Evolutionary conservation across 306 rosid species (phyloP).

Genomic region (Prunus mira): DNA sequence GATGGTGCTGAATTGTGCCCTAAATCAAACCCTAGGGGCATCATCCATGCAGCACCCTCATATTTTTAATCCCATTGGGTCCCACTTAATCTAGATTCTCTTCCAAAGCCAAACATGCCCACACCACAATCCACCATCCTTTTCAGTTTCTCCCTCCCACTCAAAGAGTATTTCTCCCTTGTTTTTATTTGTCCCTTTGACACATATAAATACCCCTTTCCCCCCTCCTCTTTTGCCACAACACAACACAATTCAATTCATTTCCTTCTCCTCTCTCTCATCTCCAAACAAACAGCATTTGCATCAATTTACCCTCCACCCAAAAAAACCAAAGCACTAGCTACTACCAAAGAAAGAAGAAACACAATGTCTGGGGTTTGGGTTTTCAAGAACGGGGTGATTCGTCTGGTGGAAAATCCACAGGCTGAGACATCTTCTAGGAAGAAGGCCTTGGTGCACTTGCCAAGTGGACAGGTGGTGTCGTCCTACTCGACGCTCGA

Average conservation of each 20-base stretch:
- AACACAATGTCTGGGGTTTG: conserved; percentile 74
- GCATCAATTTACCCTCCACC: neutral
- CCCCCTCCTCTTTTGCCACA: conserved; percentile 26
- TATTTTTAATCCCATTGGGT: conserved; percentile 31
- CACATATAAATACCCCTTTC: conserved; percentile 46
- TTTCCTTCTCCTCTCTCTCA: neutral
- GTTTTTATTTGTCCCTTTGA: conserved; percentile 43
- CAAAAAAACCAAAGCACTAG: neutral
- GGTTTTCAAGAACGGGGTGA: conserved; percentile 76
- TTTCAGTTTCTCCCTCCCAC: conserved; percentile 22
- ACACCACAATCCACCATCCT: conserved; percentile 18
- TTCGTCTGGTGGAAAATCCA: conserved; percentile 64
- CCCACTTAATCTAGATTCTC: conserved; percentile 89
- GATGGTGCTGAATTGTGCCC: conserved; percentile 46
- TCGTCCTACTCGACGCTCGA: conserved; percentile 62
- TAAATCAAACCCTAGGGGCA: conserved; percentile 39
- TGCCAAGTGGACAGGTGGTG: conserved; percentile 63
- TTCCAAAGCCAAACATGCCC: conserved; percentile 48
- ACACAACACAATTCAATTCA: conserved; percentile 2
- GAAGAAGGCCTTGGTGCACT: conserved; percentile 64
- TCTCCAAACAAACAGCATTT: neutral
- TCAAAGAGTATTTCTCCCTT: conserved; percentile 43
- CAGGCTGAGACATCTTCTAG: conserved; percentile 45
- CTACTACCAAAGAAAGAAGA: neutral
- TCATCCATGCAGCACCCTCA: conserved; percentile 35